A percentile compares a stretch with the other conserved stretches of the same genome.
These are phyloP conservation scores for Coriaria nepalensis DNA, from an alignment of 306 rosid genomes.

Conservation along the genomic window DNA sequence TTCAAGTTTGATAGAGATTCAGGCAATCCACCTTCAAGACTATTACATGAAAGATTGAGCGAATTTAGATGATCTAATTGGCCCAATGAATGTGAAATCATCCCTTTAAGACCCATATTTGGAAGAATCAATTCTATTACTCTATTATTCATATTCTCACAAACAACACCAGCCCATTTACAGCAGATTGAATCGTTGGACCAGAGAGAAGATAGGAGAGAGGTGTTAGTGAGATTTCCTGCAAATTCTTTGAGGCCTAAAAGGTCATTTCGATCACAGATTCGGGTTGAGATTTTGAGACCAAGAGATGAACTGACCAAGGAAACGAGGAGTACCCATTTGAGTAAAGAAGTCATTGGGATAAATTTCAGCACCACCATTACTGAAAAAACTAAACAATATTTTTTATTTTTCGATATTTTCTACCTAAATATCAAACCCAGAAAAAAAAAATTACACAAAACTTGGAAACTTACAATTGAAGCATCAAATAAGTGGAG, in stretches of 20 bases:
- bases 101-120: constrained; percentile 44
- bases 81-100: constrained; percentile 37
- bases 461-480: too few relatives aligned
- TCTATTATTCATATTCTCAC: constrained; percentile 34
- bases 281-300: constrained; percentile 15
- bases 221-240: constrained; percentile 36
- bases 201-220: constrained; percentile 35
- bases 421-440: too few relatives aligned
- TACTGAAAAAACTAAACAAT: too few relatives aligned
- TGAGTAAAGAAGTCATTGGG: too few relatives aligned
- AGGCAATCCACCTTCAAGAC: constrained; percentile 48
- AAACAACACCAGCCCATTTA: constrained; percentile 56
- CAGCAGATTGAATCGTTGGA: constrained; percentile 39
- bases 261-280: constrained; percentile 46
- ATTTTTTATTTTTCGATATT: too few relatives aligned
- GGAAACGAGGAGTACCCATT: constrained; percentile 36
- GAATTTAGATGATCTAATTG: constrained; percentile 33
- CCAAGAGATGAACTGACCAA: constrained; percentile 28
- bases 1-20: constrained; percentile 36
- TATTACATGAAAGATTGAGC: constrained; percentile 55
- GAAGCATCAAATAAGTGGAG: too few relatives aligned
- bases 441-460: too few relatives aligned
- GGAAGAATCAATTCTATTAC: constrained; percentile 48
- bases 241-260: constrained; percentile 52
- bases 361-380: too few relatives aligned